These are phyloP conservation scores for Globisporangium parvum DNA, from an alignment of 352 stramenopile species.

Conservation along the genomic window DNA sequence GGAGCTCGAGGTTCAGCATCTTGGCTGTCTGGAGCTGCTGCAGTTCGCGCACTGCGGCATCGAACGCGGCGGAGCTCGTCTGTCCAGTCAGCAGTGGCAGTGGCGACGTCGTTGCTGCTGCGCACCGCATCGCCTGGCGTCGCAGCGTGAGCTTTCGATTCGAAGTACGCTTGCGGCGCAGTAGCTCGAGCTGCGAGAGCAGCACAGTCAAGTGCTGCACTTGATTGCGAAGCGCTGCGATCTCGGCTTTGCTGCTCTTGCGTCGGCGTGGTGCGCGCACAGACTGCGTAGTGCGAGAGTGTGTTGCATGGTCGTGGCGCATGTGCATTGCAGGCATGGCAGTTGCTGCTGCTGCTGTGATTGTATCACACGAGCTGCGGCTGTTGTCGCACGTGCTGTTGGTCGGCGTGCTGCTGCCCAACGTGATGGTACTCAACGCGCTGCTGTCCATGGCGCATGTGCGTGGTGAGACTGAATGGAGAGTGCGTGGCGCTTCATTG, in stretches of 20 bases:
- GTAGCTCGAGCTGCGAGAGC: not conserved
- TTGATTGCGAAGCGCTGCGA: not conserved
- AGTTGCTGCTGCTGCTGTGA: too few species aligned
- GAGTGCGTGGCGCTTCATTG: too few species aligned
- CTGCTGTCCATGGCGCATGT: too few species aligned
- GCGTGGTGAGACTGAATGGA: too few species aligned
- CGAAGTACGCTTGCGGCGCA: not conserved
- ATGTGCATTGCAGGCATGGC: too few species aligned
- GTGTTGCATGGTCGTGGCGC: too few species aligned
- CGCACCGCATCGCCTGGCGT: not conserved
- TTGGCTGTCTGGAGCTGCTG: slow-evolving; percentile 31
- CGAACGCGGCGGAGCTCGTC: slow-evolving; percentile 21
- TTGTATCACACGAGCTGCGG: too few species aligned
- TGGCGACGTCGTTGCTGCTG: not conserved
- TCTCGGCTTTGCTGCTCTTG: not conserved
- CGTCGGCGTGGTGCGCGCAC: not conserved
- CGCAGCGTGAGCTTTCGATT: too few species aligned
- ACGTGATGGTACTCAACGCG: too few species aligned
- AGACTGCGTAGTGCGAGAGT: too few species aligned
- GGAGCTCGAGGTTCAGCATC: slow-evolving; percentile 32
- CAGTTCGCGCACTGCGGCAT: slow-evolving; percentile 29
- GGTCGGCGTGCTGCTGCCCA: too few species aligned
- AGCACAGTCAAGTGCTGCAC: not conserved
- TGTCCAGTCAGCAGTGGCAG: not conserved
- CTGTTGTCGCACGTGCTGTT: too few species aligned